A percentile compares a stretch with the other conserved stretches of the same genome.
These are phyloP conservation scores for Trichoderma simmonsii DNA, from an alignment of 2,329 filamentous ascomycete genomes.

Conservation along the genomic window DNA sequence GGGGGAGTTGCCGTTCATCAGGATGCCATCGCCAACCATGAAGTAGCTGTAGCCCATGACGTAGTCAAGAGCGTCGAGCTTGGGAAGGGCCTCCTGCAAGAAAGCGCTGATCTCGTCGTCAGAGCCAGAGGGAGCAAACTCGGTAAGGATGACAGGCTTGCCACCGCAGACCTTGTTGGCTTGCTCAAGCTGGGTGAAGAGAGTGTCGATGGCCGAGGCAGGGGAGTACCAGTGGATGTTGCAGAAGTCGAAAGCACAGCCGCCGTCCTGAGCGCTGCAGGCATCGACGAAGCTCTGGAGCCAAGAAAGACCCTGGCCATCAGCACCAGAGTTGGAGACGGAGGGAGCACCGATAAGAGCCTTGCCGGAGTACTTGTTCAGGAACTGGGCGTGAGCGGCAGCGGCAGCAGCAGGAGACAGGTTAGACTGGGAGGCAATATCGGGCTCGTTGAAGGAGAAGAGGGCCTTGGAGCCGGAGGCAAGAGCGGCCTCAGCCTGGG, in stretches of 20 bases:
- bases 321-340: conserved; percentile 56
- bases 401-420: conserved; percentile 52
- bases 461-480: conserved; percentile 52
- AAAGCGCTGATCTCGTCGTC: conserved; percentile 45
- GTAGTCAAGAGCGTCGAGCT: conserved; percentile 49
- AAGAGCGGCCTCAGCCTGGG: conserved; percentile 51
- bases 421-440: conserved; percentile 58
- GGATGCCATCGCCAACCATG: conserved; percentile 43
- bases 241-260: conserved; percentile 58
- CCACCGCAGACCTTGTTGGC: conserved; percentile 45
- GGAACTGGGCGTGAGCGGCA: conserved; percentile 48
- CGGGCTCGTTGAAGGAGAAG: conserved; percentile 71
- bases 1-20: conserved; percentile 41
- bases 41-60: conserved; percentile 59
- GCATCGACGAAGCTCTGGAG: conserved; percentile 50
- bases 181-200: conserved; percentile 52
- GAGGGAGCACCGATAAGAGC: conserved; percentile 57
- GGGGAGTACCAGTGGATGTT: conserved; percentile 63
- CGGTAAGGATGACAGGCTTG: conserved; percentile 60
- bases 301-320: conserved; percentile 54
- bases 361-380: conserved; percentile 54
- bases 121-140: conserved; percentile 55
- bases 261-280: conserved; percentile 39
- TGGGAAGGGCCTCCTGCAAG: conserved; percentile 46
- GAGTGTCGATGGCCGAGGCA: conserved; percentile 44